Base-by-base conservation (phyloP, 2,329 filamentous ascomycete species). In the Cordyceps cateniannulata region DNA sequence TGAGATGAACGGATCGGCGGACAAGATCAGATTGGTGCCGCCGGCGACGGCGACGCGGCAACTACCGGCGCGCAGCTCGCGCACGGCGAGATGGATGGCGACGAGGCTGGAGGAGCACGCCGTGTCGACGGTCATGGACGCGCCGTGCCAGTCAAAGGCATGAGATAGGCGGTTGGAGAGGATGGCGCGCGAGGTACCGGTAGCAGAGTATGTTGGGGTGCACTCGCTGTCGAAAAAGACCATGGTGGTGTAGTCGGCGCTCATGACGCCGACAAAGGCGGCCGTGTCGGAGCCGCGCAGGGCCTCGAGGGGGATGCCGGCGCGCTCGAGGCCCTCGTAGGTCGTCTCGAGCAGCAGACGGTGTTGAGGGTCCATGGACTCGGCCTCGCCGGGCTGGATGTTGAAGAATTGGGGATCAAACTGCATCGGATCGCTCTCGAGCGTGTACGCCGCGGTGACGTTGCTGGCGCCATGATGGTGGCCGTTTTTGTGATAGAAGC, bases 101-200 rank as follows among this genome's bases (percentile, higher is more conserved):
- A 78, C 73, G 62, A 81, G 68, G 63, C 75, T 77, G 5, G 77
- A 78, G 1, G 79, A 81, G 64, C 79, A 82, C 8, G 77, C 79
- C 3, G 79, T 81, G 60, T 81, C 77, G 3, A 76, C 72, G 0
- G 79, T 80, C 63, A 81, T 76, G 61, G 76, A 80, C 0, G 79
- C 78, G 1, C 81, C 81, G 47, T 73, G 71, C 59, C 83, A 71
- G 63, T 83, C 78, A 63, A 81, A 82, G 68, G 78, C 79, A 63
- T 82, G 78, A 1, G 79, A 81, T 14, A 83, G 70, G 48, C 80
- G 70, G 66, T 82, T 82, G 0, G 78, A 78, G 3, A 54, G 20
- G 7, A 54, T 55, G 54, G 75, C 72, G 25, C 71, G 22, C 3
- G 55, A 51, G 7, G 44, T 48, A 7, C 61, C 61, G 5, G 61